Base-by-base conservation (phyloP, 495 filamentous ascomycete genomes). In the Penicillium paxilli region DNA sequence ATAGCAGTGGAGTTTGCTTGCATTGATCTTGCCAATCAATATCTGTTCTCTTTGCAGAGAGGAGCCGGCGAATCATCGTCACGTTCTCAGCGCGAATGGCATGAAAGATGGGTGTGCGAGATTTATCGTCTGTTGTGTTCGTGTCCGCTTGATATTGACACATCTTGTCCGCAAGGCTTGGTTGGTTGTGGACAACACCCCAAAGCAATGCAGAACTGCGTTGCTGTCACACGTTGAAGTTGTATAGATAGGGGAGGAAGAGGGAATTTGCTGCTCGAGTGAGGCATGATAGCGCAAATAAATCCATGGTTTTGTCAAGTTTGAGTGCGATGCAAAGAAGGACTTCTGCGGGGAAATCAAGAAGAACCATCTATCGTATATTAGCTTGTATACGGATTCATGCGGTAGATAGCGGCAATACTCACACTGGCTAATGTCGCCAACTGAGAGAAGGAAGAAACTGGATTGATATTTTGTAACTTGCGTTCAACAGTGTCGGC, bases 181-280 rank as follows among this genome's bases (percentile, higher is more conserved):
- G 24, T 2, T 48, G 4, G 45, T 19, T 11, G 16, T 21, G 11
- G n/a, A 20, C 1, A 48, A 48, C n/a, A 22, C 45, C 45, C 45
- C 45, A 48, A 48, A 48, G n/a, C 17, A 48, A 48, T n/a, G 45
- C 45, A 20, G 45, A 48, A 19, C 45, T 48, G 25, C 45, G 28
- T 48, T 48, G 25, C 5, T 30, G 26, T 16, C 45, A 25, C 3
- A 48, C 25, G 17, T 48, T 48, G 45, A 48, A 48, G 4, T 35
- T 48, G 45, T 21, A 48, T 19, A 48, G 45, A 33, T 21, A 32
- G 11, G n/a, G 26, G 21, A 48, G 25, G 24, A 48, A 32, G 19
- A 33, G 28, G 33, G 1, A n/a, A 33, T 48, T 48, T 12, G 17
- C 21, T 22, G 11, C 17, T 33, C n/a, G 25, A 33, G 16, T 48